Percentiles rank a stretch among this genome's conserved stretches.
These are phyloP conservation scores for Mollisia scopiformis DNA, from an alignment of 2,329 filamentous ascomycete genomes.

Conservation along the genomic window DNA sequence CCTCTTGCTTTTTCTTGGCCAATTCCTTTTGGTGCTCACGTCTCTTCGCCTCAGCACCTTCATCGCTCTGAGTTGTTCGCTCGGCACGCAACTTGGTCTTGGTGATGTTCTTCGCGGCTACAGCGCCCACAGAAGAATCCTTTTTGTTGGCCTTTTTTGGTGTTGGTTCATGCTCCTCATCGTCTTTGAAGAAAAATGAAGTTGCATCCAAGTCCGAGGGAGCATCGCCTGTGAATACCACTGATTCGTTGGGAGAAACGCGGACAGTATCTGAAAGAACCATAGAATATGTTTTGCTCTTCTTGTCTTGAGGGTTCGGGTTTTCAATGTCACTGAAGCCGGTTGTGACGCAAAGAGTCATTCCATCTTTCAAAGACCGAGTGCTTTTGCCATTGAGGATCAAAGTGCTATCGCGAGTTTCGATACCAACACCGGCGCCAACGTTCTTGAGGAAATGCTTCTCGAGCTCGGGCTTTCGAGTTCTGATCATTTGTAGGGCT, in stretches of 20 bases:
- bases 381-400: slow-evolving; percentile 85
- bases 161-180: slow-evolving; percentile 82
- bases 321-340: slow-evolving; percentile 91
- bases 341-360: slow-evolving; percentile 91
- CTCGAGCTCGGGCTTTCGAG: slow-evolving; percentile 93
- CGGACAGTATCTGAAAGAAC: slow-evolving; percentile 92
- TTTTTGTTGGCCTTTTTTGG: slow-evolving; percentile 87
- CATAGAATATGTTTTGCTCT: slow-evolving; percentile 85
- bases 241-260: slow-evolving; percentile 72
- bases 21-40: slow-evolving; percentile 92
- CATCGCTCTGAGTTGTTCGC: slow-evolving; percentile 83
- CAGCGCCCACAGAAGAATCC: slow-evolving; percentile 79
- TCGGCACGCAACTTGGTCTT: slow-evolving; percentile 91
- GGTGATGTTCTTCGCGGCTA: slow-evolving; percentile 93
- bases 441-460: slow-evolving; percentile 94
- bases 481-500: slow-evolving; percentile 76
- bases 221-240: slow-evolving; percentile 92
- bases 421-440: slow-evolving; percentile 89
- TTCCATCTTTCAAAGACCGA: slow-evolving; percentile 86
- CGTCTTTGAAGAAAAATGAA: slow-evolving; percentile 98
- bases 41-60: slow-evolving; percentile 84
- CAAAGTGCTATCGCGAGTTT: slow-evolving; percentile 83
- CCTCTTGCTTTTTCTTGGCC: slow-evolving; percentile 84
- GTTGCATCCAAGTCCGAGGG: slow-evolving; percentile 90
- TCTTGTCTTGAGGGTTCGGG: slow-evolving; percentile 83